Evolutionary conservation across 2,329 filamentous ascomycete species (phyloP).

Genomic region (Helicocarpus griseus): DNA sequence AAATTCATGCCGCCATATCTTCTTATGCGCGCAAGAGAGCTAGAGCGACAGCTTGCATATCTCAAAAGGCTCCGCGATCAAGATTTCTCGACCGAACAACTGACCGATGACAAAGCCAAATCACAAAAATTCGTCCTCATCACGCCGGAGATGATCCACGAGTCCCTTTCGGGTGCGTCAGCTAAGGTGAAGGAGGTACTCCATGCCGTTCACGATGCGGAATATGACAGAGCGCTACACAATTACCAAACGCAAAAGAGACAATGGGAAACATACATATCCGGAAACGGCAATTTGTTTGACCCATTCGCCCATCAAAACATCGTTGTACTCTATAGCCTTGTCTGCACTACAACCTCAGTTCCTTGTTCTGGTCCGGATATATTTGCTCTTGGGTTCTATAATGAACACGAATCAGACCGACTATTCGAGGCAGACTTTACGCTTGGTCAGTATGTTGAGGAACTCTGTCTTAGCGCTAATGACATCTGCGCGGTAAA

Average conservation of each 20-base stretch:
- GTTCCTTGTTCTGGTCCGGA: constrained; percentile 88
- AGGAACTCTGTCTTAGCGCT: constrained; percentile 72
- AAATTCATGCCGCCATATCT: constrained; percentile 91
- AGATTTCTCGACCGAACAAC: constrained; percentile 30
- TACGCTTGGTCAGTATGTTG: constrained; percentile 88
- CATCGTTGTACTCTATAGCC: constrained; percentile 86
- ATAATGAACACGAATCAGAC: constrained; percentile 72
- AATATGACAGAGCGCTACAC: constrained; percentile 90
- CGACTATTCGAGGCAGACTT: constrained; percentile 70
- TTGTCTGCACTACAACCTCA: constrained; percentile 86
- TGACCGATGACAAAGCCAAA: constrained; percentile 51
- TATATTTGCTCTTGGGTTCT: constrained; percentile 83
- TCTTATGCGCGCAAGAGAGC: constrained; percentile 81
- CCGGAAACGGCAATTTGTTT: constrained; percentile 79
- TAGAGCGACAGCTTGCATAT: constrained; percentile 75
- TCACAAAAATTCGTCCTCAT: constrained; percentile 78
- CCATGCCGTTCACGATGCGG: constrained; percentile 88
- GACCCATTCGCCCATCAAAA: constrained; percentile 94
- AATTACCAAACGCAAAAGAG: constrained; percentile 90
- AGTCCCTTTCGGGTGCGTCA: constrained; percentile 67
- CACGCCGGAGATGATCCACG: constrained; percentile 88
- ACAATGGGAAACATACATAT: constrained; percentile 92
- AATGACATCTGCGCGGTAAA: constrained; percentile 70
- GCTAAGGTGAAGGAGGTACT: constrained; percentile 86
- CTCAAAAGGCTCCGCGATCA: constrained; percentile 76